Percentiles rank a stretch among this genome's conserved stretches.
These are phyloP conservation scores for Cadophora luteo-olivacea DNA, from an alignment of 2,329 filamentous ascomycete genomes.

Conservation along the genomic window DNA sequence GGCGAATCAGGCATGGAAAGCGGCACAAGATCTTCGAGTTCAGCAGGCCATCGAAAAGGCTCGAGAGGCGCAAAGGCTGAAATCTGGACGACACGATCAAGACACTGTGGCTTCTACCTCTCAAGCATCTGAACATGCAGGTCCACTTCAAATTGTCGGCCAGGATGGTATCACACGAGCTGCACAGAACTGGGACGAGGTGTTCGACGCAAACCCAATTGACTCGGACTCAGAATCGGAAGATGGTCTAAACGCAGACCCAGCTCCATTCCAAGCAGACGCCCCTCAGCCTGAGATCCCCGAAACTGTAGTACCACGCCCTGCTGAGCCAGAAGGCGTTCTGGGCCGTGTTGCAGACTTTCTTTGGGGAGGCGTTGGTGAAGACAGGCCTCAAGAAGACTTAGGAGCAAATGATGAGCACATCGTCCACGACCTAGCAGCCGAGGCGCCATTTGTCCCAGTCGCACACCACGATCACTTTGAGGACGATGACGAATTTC, in stretches of 20 bases:
- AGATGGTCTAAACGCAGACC: constrained; percentile 23
- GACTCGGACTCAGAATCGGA: constrained; percentile 34
- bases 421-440: constrained; percentile 62
- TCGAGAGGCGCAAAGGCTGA: constrained; percentile 23
- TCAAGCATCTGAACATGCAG: constrained; percentile 16
- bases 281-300: constrained; percentile 29
- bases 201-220: constrained; percentile 36
- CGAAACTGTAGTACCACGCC: constrained; percentile 26
- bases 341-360: constrained; percentile 60
- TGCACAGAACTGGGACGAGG: constrained; percentile 33
- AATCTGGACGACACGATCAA: not conserved
- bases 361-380: constrained; percentile 63
- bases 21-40: constrained; percentile 29
- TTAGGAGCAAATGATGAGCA: constrained; percentile 62
- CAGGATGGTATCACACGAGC: constrained; percentile 34
- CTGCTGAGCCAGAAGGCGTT: constrained; percentile 47
- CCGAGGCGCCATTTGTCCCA: constrained; percentile 66
- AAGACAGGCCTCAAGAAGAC: constrained; percentile 50
- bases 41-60: constrained; percentile 30
- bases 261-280: constrained; percentile 33
- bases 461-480: constrained; percentile 40
- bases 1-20: constrained; percentile 28
- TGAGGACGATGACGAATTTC: constrained; percentile 40
- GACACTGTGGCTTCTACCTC: not conserved
- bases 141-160: constrained; percentile 29